Base-by-base conservation (phyloP, 441 rosid species). In the Pelargonium exstipulatum region DNA sequence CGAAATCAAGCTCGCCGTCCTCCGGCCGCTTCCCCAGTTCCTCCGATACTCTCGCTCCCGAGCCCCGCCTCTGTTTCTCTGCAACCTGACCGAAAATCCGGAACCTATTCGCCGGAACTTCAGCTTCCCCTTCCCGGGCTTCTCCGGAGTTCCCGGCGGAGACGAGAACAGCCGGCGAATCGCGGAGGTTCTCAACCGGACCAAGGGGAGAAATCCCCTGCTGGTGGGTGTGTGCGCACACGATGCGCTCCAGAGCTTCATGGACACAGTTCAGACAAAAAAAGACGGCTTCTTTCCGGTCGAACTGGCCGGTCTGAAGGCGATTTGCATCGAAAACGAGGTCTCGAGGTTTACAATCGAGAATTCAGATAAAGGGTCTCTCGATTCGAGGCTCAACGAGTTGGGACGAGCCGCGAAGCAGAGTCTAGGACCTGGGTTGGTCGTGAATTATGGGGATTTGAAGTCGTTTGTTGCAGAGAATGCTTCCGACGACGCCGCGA, bases 1-100 rank as follows among this genome's bases (percentile, higher is more conserved):
- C 45, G 95, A 90, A 45, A 80, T 93, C 1, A 93, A 90, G 77
- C 68, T 87, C 17, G 91, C 90, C 51, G 71, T 88, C 76, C 91
- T 81, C 18, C 98, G 96, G 57, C 86, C 85, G 40, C 64, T 84
- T 46, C 72, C 83, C n/a, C 89, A 70, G 9, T 60, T 76, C 63
- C 67, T 84, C 32, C 70, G 83, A 1, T 83, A 78, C 57, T 65
- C 85, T 1, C 81, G 81, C 9, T 37, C 77, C 63, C 81, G 82
- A 43, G 73, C 78, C 48, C 90, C 88, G 3, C 90, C 94, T 9
- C 69, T 85, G n/a, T 86, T 88, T 20, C 78, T 88, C 4, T 80
- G 86, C 24, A 88, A 83, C 65, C 68, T 86, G 45, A 40, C 84
- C 4, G 91, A 84, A 64, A 9, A 45, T 12, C 49, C 75, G 85